Evolutionary conservation across 345 rosid genomes (phyloP).

Genomic region (Ceriops decandra): DNA sequence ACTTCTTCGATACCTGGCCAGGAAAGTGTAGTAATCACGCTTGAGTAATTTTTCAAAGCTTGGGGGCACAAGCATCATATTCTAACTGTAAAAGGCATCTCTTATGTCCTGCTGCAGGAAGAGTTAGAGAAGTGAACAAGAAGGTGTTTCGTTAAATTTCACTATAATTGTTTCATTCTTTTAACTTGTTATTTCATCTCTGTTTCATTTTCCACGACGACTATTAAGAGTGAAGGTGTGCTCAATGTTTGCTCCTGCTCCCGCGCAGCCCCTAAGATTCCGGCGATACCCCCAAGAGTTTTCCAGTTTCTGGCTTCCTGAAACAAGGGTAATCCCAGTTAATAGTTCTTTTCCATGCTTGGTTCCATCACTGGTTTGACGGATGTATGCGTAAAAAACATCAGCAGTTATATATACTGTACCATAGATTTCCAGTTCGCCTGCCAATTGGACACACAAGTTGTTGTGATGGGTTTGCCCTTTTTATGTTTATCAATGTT

Average conservation of each 20-base stretch:
- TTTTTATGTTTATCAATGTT: too few relatives aligned
- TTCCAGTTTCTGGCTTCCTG: not conserved
- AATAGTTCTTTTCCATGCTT: too few relatives aligned
- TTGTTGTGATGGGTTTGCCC: too few relatives aligned
- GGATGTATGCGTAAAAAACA: too few relatives aligned
- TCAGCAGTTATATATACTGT: too few relatives aligned
- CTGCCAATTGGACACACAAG: too few relatives aligned
- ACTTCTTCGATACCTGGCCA: not conserved
- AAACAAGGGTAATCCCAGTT: not conserved
- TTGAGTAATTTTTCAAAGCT: not conserved
- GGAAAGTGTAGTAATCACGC: not conserved
- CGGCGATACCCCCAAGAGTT: too few relatives aligned
- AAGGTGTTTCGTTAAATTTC: not conserved
- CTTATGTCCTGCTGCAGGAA: not conserved
- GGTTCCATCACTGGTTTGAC: too few relatives aligned
- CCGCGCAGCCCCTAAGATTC: not conserved
- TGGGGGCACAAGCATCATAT: too few relatives aligned
- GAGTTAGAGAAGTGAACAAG: constrained; percentile 3
- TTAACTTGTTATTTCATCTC: not conserved
- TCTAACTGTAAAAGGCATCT: too few relatives aligned
- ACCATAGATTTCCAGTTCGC: too few relatives aligned
- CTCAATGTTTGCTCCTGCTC: not conserved
- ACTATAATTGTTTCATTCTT: constrained; percentile 13
- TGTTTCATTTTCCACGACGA: not conserved
- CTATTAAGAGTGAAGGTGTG: too few relatives aligned